Conservation (phyloP, 345 rosid genomes). For the Dipteronia dyeriana region DNA sequence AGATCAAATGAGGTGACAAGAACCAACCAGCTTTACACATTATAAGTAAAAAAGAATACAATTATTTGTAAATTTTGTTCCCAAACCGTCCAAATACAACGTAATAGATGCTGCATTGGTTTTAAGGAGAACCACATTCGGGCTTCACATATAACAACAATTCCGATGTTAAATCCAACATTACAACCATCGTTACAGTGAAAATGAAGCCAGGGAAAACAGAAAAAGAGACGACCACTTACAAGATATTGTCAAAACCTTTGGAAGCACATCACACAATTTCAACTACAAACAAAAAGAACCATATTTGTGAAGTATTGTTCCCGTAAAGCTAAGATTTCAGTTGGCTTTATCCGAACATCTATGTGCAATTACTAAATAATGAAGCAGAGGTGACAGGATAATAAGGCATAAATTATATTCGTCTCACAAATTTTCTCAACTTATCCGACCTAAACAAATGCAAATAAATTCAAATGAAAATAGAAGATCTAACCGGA, state of each 20-base stretch:
- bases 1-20: neutral
- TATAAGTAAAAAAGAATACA: neutral
- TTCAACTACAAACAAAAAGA: neutral
- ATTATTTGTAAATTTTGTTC: neutral
- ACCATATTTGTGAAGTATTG: neutral
- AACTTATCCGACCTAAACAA: neutral
- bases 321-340: neutral
- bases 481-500: neutral
- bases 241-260: neutral
- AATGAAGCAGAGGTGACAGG: neutral
- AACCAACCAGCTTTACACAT: neutral
- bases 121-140: conserved; percentile 12
- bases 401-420: too few species aligned
- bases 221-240: neutral
- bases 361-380: neutral
- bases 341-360: neutral
- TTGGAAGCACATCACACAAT: neutral
- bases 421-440: neutral
- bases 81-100: conserved; percentile 21
- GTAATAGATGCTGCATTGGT: conserved; percentile 6
- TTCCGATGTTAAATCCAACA: neutral
- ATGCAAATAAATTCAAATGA: too few species aligned
- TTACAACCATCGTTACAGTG: neutral
- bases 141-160: conserved; percentile 5
- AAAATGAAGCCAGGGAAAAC: neutral